A percentile compares a stretch with the other conserved stretches of the same genome.
Conservation (phyloP, 495 filamentous ascomycete genomes). For the Tuber magnatum region DNA sequence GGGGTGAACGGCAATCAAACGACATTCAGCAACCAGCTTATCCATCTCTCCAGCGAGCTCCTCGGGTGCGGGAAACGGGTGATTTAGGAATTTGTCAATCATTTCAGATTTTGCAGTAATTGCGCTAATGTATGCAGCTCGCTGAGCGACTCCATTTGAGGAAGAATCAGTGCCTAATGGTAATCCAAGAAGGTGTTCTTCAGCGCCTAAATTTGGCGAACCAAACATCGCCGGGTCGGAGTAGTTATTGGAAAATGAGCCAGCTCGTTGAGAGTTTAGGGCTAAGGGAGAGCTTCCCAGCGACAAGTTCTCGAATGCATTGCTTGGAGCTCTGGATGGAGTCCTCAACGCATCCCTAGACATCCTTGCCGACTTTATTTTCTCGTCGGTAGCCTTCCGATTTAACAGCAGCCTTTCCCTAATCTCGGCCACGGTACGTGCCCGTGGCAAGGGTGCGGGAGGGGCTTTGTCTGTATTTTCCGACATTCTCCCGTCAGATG, state of each 20-base stretch:
- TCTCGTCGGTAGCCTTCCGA: constrained; percentile 5
- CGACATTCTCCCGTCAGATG: background rate
- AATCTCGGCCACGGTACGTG: background rate
- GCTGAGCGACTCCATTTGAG: constrained; percentile 26
- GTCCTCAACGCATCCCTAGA: constrained; percentile 3
- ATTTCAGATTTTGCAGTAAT: constrained; percentile 25
- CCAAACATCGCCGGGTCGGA: constrained; percentile 10
- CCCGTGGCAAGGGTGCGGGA: background rate
- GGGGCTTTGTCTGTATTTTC: background rate
- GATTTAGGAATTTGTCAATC: constrained; percentile 22
- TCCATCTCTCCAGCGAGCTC: constrained; percentile 14
- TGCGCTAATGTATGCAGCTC: constrained; percentile 25
- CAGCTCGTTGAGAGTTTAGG: background rate
- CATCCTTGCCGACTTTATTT: background rate
- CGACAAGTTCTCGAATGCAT: constrained; percentile 1
- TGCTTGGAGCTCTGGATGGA: background rate
- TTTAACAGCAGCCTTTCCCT: constrained; percentile 6
- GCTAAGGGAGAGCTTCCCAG: background rate
- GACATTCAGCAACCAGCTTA: constrained; percentile 16
- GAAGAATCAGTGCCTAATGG: constrained; percentile 28
- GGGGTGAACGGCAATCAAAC: constrained; percentile 33
- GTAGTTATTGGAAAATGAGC: background rate
- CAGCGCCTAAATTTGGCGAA: constrained; percentile 20
- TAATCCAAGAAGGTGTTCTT: constrained; percentile 33
- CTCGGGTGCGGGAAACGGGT: constrained; percentile 14